These are phyloP conservation scores for Tuber magnatum DNA, from an alignment of 495 filamentous ascomycete genomes.

Conservation along the genomic window DNA sequence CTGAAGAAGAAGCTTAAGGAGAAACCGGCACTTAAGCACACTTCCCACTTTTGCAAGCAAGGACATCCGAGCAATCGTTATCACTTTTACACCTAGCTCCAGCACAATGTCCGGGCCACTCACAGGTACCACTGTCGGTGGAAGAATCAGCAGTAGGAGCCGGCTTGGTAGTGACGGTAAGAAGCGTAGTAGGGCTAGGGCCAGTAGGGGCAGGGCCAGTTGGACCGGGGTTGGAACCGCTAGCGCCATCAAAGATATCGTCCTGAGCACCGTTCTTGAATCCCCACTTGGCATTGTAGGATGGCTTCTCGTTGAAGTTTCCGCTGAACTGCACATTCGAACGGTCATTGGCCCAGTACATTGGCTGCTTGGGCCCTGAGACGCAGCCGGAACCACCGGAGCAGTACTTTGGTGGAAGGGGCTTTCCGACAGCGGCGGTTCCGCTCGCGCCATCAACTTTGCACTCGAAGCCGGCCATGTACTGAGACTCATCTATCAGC, in stretches of 20 bases:
- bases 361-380: slow-evolving; percentile 49
- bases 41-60: slow-evolving; percentile 10
- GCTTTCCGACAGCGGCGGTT: slow-evolving; percentile 43
- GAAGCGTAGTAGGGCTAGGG: neutral
- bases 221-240: neutral
- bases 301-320: slow-evolving; percentile 39
- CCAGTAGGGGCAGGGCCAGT: neutral
- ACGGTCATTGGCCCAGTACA: slow-evolving; percentile 42
- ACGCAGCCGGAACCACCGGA: slow-evolving; percentile 45
- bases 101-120: slow-evolving; percentile 16
- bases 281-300: slow-evolving; percentile 46
- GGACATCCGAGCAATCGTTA: slow-evolving; percentile 17
- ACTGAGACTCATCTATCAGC: slow-evolving; percentile 29
- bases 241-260: slow-evolving; percentile 44
- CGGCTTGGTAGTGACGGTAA: slow-evolving; percentile 1
- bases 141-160: neutral
- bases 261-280: slow-evolving; percentile 46
- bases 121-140: neutral
- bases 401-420: slow-evolving; percentile 47
- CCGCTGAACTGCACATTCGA: slow-evolving; percentile 43
- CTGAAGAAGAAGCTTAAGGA: neutral
- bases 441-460: slow-evolving; percentile 47
- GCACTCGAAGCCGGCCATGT: slow-evolving; percentile 54
- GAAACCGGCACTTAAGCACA: slow-evolving; percentile 1
- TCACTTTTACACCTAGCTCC: slow-evolving; percentile 5